Conservation (phyloP, 768 basidiomycete genomes). For the Paxillus involutus region DNA sequence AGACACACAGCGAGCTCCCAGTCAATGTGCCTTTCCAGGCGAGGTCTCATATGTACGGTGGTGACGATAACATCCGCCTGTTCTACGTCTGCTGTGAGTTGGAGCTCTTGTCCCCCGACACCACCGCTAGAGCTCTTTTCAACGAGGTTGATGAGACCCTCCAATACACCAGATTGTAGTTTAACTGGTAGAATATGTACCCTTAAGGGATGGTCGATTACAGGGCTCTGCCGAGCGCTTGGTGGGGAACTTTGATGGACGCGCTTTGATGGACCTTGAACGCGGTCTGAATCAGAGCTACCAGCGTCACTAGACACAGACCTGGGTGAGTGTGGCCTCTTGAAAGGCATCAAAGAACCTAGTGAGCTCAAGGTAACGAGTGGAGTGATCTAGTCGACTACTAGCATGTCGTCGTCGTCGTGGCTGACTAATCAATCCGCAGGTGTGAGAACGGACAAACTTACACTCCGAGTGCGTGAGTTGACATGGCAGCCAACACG, state of each 20-base stretch:
- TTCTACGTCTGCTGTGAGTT: slow-evolving; percentile 38
- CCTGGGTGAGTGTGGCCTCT: slow-evolving; percentile 9
- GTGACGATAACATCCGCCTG: slow-evolving; percentile 70
- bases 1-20: slow-evolving; percentile 60
- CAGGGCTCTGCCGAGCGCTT: slow-evolving; percentile 3
- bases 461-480: too few species aligned
- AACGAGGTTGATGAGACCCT: slow-evolving; percentile 25
- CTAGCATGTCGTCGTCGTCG: too few species aligned
- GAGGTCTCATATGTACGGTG: slow-evolving; percentile 59
- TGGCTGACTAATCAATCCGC: too few species aligned
- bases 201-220: slow-evolving; percentile 10
- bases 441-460: too few species aligned
- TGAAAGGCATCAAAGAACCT: slow-evolving; percentile 9
- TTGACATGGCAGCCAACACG: too few species aligned
- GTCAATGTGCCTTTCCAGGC: slow-evolving; percentile 68
- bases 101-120: slow-evolving; percentile 18
- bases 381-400: too few species aligned
- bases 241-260: slow-evolving; percentile 2
- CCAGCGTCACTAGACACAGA: not conserved
- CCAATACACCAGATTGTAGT: slow-evolving; percentile 19
- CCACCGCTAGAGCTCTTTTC: slow-evolving; percentile 7
- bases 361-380: not conserved
- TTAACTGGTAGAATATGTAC: slow-evolving; percentile 36
- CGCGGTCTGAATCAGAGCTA: not conserved
- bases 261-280: slow-evolving; percentile 13